Percentiles rank a stretch among this genome's conserved stretches.
phyloP scores from a whole-genome alignment of 805 yeast genomes.

The Yamadazyma paraphyllophila region DNA sequence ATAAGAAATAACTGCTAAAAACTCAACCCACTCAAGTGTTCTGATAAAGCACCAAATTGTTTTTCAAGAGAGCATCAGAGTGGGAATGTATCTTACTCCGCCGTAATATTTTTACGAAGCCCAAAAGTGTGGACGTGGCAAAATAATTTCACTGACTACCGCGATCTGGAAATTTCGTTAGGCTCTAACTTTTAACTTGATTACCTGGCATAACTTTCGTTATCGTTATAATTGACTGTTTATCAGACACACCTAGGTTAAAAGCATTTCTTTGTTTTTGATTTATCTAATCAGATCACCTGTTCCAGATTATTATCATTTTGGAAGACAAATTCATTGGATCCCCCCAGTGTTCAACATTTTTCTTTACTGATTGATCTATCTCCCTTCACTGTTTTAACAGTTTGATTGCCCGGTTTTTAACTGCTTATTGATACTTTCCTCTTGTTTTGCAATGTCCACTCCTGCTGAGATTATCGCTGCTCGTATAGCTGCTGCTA shows the following conservation, averaged over 20 bases:
- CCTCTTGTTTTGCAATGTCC: constrained; percentile 26
- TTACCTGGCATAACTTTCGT: constrained; percentile 3
- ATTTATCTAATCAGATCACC: neutral
- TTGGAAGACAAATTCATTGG: neutral
- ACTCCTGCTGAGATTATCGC: constrained; percentile 51
- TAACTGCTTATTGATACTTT: neutral
- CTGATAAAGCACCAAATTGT: too few relatives aligned
- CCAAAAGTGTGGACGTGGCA: neutral
- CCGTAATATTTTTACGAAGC: constrained; percentile 1
- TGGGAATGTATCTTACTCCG: neutral
- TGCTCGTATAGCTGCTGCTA: constrained; percentile 30
- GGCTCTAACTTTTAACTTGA: constrained; percentile 1
- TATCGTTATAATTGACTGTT: neutral
- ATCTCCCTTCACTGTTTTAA: constrained; percentile 6
- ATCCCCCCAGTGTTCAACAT: neutral
- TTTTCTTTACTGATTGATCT: neutral
- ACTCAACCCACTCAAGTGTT: too few relatives aligned
- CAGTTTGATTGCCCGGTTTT: constrained; percentile 3
- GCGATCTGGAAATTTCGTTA: neutral
- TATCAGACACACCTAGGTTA: neutral
- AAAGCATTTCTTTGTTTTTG: neutral
- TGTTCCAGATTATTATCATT: neutral
- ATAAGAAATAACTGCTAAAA: too few relatives aligned
- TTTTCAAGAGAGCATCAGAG: too few relatives aligned
- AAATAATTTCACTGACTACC: neutral